Conservation (phyloP, 2,329 filamentous ascomycete genomes). For the Myriosclerotinia duriaeana region DNA sequence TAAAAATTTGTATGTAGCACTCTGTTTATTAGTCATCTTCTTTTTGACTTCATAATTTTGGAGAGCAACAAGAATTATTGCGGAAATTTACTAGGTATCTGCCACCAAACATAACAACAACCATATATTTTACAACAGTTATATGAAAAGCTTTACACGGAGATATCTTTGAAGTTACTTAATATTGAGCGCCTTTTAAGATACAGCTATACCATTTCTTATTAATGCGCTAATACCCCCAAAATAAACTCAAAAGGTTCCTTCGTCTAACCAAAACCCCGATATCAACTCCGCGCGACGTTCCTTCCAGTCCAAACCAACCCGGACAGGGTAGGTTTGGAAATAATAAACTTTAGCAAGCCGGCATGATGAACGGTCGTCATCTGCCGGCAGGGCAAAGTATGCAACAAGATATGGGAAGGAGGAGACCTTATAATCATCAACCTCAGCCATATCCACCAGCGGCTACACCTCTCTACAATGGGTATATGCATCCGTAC, state of each 20-base stretch:
- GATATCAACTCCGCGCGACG: constrained; percentile 12
- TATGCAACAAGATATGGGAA: constrained; percentile 41
- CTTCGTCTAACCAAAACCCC: not conserved
- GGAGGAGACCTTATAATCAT: constrained; percentile 40
- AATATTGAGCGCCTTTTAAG: not conserved
- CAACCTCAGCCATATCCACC: constrained; percentile 47
- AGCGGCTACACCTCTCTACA: constrained; percentile 48
- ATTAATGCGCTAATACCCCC: constrained; percentile 4
- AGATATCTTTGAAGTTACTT: not conserved
- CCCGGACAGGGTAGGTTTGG: constrained; percentile 34
- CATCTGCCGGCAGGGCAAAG: constrained; percentile 76
- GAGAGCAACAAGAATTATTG: constrained; percentile 13
- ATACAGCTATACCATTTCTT: not conserved
- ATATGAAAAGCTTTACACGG: not conserved
- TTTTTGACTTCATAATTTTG: constrained; percentile 29
- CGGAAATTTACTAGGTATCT: constrained; percentile 1
- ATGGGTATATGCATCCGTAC: constrained; percentile 53
- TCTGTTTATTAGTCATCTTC: constrained; percentile 21
- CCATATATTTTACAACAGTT: not conserved
- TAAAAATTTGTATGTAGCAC: too few relatives aligned
- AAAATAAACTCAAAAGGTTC: not conserved
- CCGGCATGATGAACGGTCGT: constrained; percentile 75
- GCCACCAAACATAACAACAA: not conserved
- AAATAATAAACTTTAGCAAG: constrained; percentile 48
- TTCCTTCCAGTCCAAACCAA: constrained; percentile 27